Evolutionary conservation across 129 eudicot species (phyloP), one percentile per base, ranked within the genome.

Genomic region (Saussurea involucrata): DNA sequence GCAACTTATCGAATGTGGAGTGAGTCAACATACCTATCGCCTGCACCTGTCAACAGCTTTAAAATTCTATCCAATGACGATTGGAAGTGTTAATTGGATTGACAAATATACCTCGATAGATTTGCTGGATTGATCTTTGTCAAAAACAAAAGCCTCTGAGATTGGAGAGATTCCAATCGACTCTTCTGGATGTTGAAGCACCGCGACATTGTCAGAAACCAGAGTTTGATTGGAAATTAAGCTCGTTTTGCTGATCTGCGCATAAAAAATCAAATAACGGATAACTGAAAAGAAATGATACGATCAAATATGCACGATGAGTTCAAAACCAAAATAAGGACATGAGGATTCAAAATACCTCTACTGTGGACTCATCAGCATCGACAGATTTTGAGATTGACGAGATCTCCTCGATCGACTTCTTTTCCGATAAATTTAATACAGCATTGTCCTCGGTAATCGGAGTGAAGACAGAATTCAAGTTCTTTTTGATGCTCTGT

Each of bases 91-190:
- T 49, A 28, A 42, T 10, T 2, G 1, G 31, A 66, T 25, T 15
- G 10, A 67, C 55, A 65, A 32, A 32, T 21, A 71, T 71, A 80
- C 84, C 84, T 80, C 66, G 0, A 80, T 34, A 2, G 76, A 74
- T 25, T 37, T 69, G 65, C 34, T n/a, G 5, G 80, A 28, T 6
- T 74, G 76, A 67, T 74, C 80, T 12, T 55, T 69, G 6, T 68
- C 63, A 55, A 67, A 66, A 55, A 55, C 71, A 11, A 73, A 73
- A 10, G 84, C 71, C 71, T 81, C 80, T 36, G 80, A 79, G 28
- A 64, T 24, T 0, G 73, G 68, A 31, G 83, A 17, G 17, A 22
- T 37, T 68, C 21, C 31, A 13, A 58, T 34, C 21, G 71, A 37
- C 6, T 80, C 76, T 67, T 76, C 80, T 66, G 73, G 55, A 76